Evolutionary conservation across 257 asterid species (phyloP), one percentile per base, ranked within the genome.

Genomic region (Capsicum pubescens): DNA sequence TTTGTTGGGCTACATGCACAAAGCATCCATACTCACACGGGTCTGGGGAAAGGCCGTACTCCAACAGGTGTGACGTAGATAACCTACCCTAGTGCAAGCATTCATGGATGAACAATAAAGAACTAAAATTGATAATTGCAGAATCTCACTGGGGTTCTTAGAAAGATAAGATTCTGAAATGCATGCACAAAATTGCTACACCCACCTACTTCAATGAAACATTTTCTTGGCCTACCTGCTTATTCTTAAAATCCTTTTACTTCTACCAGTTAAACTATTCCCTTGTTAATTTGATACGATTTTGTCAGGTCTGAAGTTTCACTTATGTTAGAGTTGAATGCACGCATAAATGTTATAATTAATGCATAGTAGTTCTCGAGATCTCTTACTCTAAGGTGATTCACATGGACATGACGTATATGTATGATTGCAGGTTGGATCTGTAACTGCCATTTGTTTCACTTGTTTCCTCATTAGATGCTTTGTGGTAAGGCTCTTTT

Each of bases 391-490:
- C 12, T 67, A 14, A 1, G 52, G 12, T 36, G 76, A 8, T 67
- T 67, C 50, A 3, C 76, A 67, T 67, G 52, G 48, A 67, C 48
- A 67, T 67, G 76, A 67, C 17, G 8, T n/a, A 16, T 57, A 52
- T 14, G 9, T 80, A 52, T 83, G 52, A 69, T 76, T 85, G 64
- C 95, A 95, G 99, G 98, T 95, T 76, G 98, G 98, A 88, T 95
- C 93, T 74, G 99, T 95, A 83, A 95, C 99, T 13, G 97, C 96
- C 44, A 92, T 94, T 87, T 95, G 97, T 90, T 95, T 94, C 91
- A 89, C 93, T 69, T 95, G 98, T 88, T 95, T 95, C 87, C 94
- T 95, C 63, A 87, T 95, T 86, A 88, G 99, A 82, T 93, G 97
- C 89, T 94, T 93, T 63, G 95, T 94, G 97, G 98, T 95, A 87